Evolutionary conservation across 2,329 filamentous ascomycete genomes (phyloP).

Genomic region (Neonectria sp.): DNA sequence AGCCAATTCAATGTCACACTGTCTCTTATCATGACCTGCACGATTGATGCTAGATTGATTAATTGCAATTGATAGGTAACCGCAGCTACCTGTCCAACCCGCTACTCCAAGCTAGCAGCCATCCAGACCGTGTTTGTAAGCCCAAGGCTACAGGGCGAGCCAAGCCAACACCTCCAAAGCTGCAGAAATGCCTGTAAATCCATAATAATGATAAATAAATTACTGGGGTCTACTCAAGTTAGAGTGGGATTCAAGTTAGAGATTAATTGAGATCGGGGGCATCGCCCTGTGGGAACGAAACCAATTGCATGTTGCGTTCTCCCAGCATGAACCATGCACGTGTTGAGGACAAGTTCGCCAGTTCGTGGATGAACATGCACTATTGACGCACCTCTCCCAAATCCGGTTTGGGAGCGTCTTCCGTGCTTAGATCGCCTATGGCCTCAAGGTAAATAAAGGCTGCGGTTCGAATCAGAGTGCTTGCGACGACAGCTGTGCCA

Average conservation of each 20-base stretch:
- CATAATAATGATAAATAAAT: not conserved
- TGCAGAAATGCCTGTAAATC: not conserved
- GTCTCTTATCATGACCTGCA: not conserved
- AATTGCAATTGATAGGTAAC: slow-evolving; percentile 7
- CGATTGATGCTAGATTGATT: slow-evolving; percentile 1
- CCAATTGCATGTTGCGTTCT: not conserved
- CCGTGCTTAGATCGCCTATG: not conserved
- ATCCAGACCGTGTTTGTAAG: slow-evolving; percentile 17
- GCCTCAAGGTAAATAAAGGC: not conserved
- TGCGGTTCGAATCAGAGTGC: not conserved
- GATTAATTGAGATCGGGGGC: not conserved
- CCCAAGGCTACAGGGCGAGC: not conserved
- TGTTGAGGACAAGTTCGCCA: slow-evolving; percentile 35
- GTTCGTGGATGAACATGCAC: slow-evolving; percentile 21
- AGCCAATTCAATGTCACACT: not conserved
- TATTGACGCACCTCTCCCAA: not conserved
- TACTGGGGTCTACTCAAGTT: not conserved
- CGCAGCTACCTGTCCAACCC: slow-evolving; percentile 10
- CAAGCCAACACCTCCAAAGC: not conserved
- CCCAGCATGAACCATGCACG: slow-evolving; percentile 20
- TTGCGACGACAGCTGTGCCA: not conserved
- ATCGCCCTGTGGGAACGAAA: not conserved
- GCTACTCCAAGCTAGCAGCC: slow-evolving; percentile 26
- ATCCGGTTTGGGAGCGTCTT: not conserved
- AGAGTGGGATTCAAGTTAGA: not conserved